Conservation (phyloP, 2,329 filamentous ascomycete genomes). For the Aureobasidium subglaciale region DNA sequence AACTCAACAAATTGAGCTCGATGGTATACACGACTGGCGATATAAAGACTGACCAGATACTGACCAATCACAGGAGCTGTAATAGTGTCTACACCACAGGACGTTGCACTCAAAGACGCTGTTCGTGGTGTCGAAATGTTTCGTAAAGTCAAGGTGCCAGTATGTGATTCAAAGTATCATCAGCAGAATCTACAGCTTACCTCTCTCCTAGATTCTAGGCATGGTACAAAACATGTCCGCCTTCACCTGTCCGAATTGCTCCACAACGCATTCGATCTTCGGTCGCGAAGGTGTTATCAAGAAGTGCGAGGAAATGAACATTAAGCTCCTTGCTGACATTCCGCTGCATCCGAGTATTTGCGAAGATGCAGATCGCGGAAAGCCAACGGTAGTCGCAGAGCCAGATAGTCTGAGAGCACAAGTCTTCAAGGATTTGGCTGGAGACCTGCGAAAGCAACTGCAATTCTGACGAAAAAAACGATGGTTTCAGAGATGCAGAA, state of each 20-base stretch:
- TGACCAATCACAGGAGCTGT: slow-evolving; percentile 54
- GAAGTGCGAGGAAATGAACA: slow-evolving; percentile 63
- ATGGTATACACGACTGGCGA: slow-evolving; percentile 48
- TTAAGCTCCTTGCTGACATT: slow-evolving; percentile 81
- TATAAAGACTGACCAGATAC: not conserved
- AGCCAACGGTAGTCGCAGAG: slow-evolving; percentile 83
- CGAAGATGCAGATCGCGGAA: slow-evolving; percentile 77
- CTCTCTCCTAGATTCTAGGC: slow-evolving; percentile 53
- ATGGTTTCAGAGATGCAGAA: not conserved
- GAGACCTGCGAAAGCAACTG: slow-evolving; percentile 13
- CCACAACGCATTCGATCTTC: slow-evolving; percentile 31
- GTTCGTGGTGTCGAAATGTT: slow-evolving; percentile 92
- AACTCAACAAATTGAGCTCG: slow-evolving; percentile 83
- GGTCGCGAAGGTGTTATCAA: slow-evolving; percentile 46
- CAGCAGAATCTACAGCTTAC: not conserved
- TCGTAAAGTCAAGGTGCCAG: slow-evolving; percentile 69
- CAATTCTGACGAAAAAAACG: slow-evolving; percentile 8
- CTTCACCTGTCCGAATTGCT: slow-evolving; percentile 64
- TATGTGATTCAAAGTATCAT: slow-evolving; percentile 21
- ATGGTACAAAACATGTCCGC: slow-evolving; percentile 90
- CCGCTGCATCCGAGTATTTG: slow-evolving; percentile 82
- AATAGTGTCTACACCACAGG: slow-evolving; percentile 89
- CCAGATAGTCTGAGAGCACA: slow-evolving; percentile 64
- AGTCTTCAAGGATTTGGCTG: slow-evolving; percentile 52
- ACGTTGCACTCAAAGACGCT: slow-evolving; percentile 85